phyloP scores from a whole-genome alignment of 352 stramenopile species.

The Pythium brachiatum region DNA sequence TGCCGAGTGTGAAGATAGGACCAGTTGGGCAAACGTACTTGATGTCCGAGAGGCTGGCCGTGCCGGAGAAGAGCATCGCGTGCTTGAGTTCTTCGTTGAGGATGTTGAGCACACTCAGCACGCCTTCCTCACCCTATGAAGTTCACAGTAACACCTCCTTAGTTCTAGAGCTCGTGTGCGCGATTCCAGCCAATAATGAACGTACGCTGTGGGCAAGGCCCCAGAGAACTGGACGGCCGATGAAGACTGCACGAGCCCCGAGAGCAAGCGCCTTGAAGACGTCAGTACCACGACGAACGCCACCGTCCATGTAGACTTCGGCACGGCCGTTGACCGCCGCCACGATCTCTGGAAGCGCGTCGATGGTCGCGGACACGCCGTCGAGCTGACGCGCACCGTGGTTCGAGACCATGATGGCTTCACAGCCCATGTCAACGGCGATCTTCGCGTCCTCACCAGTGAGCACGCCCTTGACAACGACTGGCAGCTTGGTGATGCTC shows the following conservation, averaged over 20 bases:
- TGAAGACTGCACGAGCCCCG: slow-evolving; percentile 92
- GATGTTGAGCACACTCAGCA: slow-evolving; percentile 87
- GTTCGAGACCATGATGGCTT: slow-evolving; percentile 93
- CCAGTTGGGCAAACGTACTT: slow-evolving; percentile 32
- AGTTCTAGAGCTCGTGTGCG: background rate
- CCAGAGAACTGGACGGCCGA: slow-evolving; percentile 95
- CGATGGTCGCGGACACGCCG: slow-evolving; percentile 87
- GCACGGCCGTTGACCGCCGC: slow-evolving; percentile 72
- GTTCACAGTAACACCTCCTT: background rate
- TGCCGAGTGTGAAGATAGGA: background rate
- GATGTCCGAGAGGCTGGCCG: slow-evolving; percentile 65
- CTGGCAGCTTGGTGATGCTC: slow-evolving; percentile 88
- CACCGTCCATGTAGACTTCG: slow-evolving; percentile 94
- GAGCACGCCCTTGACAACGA: slow-evolving; percentile 94
- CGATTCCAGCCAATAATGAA: too few species aligned
- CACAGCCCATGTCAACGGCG: slow-evolving; percentile 88
- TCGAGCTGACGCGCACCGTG: slow-evolving; percentile 93
- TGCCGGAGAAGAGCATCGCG: slow-evolving; percentile 88
- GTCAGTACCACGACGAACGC: slow-evolving; percentile 93
- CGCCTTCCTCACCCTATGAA: slow-evolving; percentile 75
- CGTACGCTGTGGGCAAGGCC: slow-evolving; percentile 87
- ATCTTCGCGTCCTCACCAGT: slow-evolving; percentile 90
- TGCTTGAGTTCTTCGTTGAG: slow-evolving; percentile 92
- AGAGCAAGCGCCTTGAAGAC: slow-evolving; percentile 94
- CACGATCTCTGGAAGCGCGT: slow-evolving; percentile 91